Evolutionary conservation across 1,284 basidiomycete species (phyloP), one percentile per base, ranked within the genome.

Genomic region (Ceratobasidium sp.): DNA sequence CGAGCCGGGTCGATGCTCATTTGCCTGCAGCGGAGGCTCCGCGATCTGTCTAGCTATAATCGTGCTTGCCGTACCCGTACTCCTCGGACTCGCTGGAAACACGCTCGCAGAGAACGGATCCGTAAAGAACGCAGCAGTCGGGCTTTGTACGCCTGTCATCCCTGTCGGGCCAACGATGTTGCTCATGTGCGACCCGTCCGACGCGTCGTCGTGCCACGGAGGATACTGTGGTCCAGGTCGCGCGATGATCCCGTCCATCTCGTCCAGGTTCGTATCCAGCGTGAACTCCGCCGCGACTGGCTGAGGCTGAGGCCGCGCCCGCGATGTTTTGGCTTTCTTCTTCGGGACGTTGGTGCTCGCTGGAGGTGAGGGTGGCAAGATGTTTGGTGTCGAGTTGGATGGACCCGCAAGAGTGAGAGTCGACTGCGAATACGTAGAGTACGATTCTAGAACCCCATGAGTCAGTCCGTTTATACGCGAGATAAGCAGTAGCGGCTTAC

Each of bases 201-300:
- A 61, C 33, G 40, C 59, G 48, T 75, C 71, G 33, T 75, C 71
- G 71, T 62, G 61, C 71, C 71, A 75, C 3, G 71, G 71, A 3
- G 71, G 71, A n/a, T 75, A 61, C 28, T 75, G 68, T 2, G 59
- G 46, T 23, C 33, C 61, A 15, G 71, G 71, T 23, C 71, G 71
- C 5, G 71, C 88, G 80, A 97, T 87, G 83, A 97, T 95, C 42
- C 94, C 96, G 66, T 94, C 93, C 89, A 98, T 95, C 78, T 91
- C 87, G 44, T 93, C 89, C 57, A 97, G 86, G 80, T 97, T 91
- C 67, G 91, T 92, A 84, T 97, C 94, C 52, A 96, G 88, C 26
- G 86, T 87, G 81, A 90, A 87, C 42, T 81, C 80, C 10, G 71
- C 28, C 33, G n/a, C n/a, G n/a, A 33, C 33, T 33, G 1, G 33